These are phyloP conservation scores for Alternaria arbusti DNA, from an alignment of 2,329 filamentous ascomycete genomes.

Conservation along the genomic window DNA sequence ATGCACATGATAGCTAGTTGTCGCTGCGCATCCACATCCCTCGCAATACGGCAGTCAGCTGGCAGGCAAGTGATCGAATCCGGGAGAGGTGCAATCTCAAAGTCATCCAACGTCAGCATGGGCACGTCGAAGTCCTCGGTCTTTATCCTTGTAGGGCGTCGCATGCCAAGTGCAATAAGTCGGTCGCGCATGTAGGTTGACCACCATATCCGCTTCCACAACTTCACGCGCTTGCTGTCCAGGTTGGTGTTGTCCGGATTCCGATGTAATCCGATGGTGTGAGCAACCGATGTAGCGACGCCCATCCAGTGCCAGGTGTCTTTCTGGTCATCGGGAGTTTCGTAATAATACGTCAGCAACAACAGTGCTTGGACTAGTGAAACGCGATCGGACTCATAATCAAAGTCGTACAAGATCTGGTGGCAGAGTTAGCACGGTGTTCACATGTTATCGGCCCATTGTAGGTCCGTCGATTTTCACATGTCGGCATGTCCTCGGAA, in stretches of 20 bases:
- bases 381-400: slow-evolving; percentile 90
- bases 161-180: slow-evolving; percentile 90
- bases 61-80: slow-evolving; percentile 73
- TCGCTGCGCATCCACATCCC: slow-evolving; percentile 74
- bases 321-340: slow-evolving; percentile 95
- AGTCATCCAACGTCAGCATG: slow-evolving; percentile 84
- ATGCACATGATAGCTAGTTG: slow-evolving; percentile 89
- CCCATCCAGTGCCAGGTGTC: slow-evolving; percentile 99
- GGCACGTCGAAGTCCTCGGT: slow-evolving; percentile 93
- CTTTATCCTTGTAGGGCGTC: slow-evolving; percentile 89
- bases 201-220: slow-evolving; percentile 99
- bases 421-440: slow-evolving; percentile 18
- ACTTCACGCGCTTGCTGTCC: slow-evolving; percentile 72
- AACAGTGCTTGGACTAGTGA: slow-evolving; percentile 86
- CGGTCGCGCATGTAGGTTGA: slow-evolving; percentile 95
- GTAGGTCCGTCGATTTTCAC: slow-evolving; percentile 2
- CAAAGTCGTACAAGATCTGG: slow-evolving; percentile 88
- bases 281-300: slow-evolving; percentile 87
- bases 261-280: slow-evolving; percentile 91
- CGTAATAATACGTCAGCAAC: slow-evolving; percentile 97
- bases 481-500: slow-evolving; percentile 17
- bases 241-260: slow-evolving; percentile 82
- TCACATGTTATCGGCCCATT: neutral
- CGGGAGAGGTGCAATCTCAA: slow-evolving; percentile 75
- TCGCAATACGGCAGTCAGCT: slow-evolving; percentile 71